phyloP scores from a whole-genome alignment of 495 filamentous ascomycete genomes.

The Annulohypoxylon maeteangense region DNA sequence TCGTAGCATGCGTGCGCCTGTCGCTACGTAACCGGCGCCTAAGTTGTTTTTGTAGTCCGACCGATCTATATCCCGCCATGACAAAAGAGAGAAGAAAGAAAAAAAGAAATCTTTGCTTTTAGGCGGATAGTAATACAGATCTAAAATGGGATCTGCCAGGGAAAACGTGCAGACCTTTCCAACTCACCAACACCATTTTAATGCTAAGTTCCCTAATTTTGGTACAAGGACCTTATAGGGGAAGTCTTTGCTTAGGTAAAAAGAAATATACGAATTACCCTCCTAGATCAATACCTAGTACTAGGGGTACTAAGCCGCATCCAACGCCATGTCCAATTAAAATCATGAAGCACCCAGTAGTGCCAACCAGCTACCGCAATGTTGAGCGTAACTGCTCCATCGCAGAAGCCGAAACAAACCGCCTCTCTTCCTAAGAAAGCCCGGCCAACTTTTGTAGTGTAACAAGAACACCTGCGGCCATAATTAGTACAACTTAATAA shows the following conservation, averaged over 20 bases:
- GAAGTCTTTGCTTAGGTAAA: constrained; percentile 37
- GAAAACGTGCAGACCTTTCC: constrained; percentile 9
- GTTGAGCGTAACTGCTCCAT: constrained; percentile 7
- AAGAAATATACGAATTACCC: constrained; percentile 31
- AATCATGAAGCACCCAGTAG: not conserved
- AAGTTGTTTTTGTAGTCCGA: not conserved
- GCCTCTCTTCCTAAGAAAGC: constrained; percentile 42
- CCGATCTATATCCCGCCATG: constrained; percentile 1
- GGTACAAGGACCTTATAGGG: constrained; percentile 24
- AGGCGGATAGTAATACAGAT: constrained; percentile 25
- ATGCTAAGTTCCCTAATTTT: constrained; percentile 28
- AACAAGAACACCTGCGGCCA: constrained; percentile 56
- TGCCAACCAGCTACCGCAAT: constrained; percentile 13
- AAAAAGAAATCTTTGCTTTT: constrained; percentile 1
- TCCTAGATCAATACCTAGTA: constrained; percentile 15
- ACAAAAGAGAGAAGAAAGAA: too few relatives aligned
- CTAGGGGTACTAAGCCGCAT: not conserved
- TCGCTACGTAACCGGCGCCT: not conserved
- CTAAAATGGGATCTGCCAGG: not conserved
- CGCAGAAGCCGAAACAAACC: constrained; percentile 8
- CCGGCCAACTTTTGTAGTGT: constrained; percentile 59
- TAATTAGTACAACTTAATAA: constrained; percentile 18
- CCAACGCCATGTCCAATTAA: constrained; percentile 20
- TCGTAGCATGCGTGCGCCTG: constrained; percentile 18
- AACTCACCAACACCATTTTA: constrained; percentile 34